A percentile compares a stretch with the other conserved stretches of the same genome.
Evolutionary conservation across 208 protist genomes (phyloP).

Genomic region (Wallacemonas sp.): DNA sequence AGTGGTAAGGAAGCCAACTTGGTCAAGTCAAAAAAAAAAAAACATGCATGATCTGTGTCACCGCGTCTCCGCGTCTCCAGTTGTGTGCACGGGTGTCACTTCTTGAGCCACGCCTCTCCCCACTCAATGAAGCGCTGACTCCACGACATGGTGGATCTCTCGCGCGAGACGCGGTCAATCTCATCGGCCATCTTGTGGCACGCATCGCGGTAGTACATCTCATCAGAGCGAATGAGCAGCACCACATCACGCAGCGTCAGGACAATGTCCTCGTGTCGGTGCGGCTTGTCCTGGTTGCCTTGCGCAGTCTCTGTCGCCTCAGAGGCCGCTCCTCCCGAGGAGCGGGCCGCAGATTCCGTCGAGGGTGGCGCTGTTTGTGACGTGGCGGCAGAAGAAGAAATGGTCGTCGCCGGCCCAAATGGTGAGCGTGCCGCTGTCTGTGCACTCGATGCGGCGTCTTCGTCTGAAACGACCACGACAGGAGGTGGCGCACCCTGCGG

Average conservation of each 20-base stretch:
- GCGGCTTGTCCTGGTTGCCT: too few species aligned
- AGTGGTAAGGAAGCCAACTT: not conserved
- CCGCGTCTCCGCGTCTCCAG: not conserved
- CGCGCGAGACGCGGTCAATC: slow-evolving; percentile 32
- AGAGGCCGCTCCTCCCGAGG: too few species aligned
- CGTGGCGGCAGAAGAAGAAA: not conserved
- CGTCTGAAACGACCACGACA: slow-evolving; percentile 10
- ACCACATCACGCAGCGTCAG: slow-evolving; percentile 69
- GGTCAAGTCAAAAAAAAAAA: not conserved
- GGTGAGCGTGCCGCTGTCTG: slow-evolving; percentile 2
- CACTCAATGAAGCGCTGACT: slow-evolving; percentile 5
- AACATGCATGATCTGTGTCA: not conserved
- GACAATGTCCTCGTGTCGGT: not conserved
- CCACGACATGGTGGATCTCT: not conserved
- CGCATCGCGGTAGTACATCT: slow-evolving; percentile 71
- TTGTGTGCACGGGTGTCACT: not conserved
- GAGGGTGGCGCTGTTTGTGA: too few species aligned
- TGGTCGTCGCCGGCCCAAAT: not conserved
- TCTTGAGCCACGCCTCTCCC: slow-evolving; percentile 13
- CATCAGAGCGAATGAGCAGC: slow-evolving; percentile 75
- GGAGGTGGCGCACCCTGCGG: slow-evolving; percentile 28
- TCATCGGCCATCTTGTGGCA: slow-evolving; percentile 58
- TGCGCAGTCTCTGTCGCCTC: too few species aligned
- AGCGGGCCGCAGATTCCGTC: too few species aligned
- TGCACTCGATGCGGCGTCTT: not conserved